phyloP scores from a whole-genome alignment of 1,139 yeast species.

The Lodderomyces jiufengensis region DNA sequence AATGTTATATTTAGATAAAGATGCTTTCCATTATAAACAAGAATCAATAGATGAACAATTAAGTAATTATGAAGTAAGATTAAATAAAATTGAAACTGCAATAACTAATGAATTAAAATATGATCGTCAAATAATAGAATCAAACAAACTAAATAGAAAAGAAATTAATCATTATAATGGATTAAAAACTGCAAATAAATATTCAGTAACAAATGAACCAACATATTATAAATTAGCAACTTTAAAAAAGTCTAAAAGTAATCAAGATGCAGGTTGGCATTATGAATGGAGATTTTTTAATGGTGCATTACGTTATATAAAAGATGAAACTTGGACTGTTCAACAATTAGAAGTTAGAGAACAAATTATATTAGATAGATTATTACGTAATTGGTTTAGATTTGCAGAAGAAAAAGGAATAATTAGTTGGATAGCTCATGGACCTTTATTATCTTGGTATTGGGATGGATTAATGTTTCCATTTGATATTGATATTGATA shows the following conservation, averaged over 20 bases:
- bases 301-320: constrained; percentile 25
- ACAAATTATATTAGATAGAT: constrained; percentile 28
- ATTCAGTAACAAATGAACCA: constrained; percentile 19
- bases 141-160: constrained; percentile 17
- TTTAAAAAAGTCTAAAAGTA: constrained; percentile 21
- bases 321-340: constrained; percentile 20
- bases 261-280: constrained; percentile 38
- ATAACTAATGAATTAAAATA: constrained; percentile 26
- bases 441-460: constrained; percentile 43
- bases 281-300: constrained; percentile 39
- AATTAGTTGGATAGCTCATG: constrained; percentile 51
- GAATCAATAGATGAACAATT: constrained; percentile 24
- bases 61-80: constrained; percentile 24
- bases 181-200: constrained; percentile 19
- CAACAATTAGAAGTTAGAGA: constrained; percentile 27
- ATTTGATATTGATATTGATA: constrained; percentile 35
- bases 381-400: constrained; percentile 32
- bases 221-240: constrained; percentile 37
- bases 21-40: constrained; percentile 22
- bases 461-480: constrained; percentile 39
- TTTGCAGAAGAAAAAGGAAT: constrained; percentile 35
- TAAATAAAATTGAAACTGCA: constrained; percentile 18
- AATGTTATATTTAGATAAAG: constrained; percentile 18
- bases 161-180: constrained; percentile 26
- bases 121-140: constrained; percentile 14